Evolutionary conservation across 768 basidiomycete genomes (phyloP).

Genomic region (Tephrocybe sp.): DNA sequence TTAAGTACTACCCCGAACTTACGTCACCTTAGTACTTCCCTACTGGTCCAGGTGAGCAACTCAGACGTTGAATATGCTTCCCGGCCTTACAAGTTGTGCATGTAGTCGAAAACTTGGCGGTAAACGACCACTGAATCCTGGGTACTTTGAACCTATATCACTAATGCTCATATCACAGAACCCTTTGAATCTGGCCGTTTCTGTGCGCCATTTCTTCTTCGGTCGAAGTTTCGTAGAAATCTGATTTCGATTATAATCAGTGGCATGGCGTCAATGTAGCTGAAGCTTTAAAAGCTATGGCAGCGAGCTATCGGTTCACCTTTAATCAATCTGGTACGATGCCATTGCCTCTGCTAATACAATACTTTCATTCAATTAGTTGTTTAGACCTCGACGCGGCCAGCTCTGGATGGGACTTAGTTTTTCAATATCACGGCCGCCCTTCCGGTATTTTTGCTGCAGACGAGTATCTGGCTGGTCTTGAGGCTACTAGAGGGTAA

Average conservation of each 20-base stretch:
- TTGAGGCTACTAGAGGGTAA: slow-evolving; percentile 50
- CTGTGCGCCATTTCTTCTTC: slow-evolving; percentile 21
- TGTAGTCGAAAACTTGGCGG: too few species aligned
- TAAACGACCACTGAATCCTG: not conserved
- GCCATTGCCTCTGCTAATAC: too few species aligned
- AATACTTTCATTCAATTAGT: not conserved
- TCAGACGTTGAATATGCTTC: not conserved
- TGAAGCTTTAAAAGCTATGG: slow-evolving; percentile 53
- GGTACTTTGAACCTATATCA: slow-evolving; percentile 27
- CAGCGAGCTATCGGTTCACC: slow-evolving; percentile 51
- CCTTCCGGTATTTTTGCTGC: slow-evolving; percentile 57
- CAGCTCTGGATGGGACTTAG: slow-evolving; percentile 50
- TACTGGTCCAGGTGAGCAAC: slow-evolving; percentile 27
- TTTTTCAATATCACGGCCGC: slow-evolving; percentile 58
- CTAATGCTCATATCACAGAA: slow-evolving; percentile 28
- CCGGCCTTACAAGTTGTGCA: not conserved
- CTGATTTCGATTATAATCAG: slow-evolving; percentile 18
- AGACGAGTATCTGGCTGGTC: slow-evolving; percentile 54
- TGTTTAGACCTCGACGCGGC: slow-evolving; percentile 43
- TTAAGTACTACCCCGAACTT: not conserved
- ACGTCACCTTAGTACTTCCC: slow-evolving; percentile 52
- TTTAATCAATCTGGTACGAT: slow-evolving; percentile 50
- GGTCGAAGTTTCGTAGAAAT: not conserved
- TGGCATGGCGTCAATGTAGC: slow-evolving; percentile 65
- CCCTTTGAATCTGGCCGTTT: slow-evolving; percentile 41